These are phyloP conservation scores for Edaphochlamys debaryana DNA, from an alignment of 139 green algal species.

Conservation along the genomic window DNA sequence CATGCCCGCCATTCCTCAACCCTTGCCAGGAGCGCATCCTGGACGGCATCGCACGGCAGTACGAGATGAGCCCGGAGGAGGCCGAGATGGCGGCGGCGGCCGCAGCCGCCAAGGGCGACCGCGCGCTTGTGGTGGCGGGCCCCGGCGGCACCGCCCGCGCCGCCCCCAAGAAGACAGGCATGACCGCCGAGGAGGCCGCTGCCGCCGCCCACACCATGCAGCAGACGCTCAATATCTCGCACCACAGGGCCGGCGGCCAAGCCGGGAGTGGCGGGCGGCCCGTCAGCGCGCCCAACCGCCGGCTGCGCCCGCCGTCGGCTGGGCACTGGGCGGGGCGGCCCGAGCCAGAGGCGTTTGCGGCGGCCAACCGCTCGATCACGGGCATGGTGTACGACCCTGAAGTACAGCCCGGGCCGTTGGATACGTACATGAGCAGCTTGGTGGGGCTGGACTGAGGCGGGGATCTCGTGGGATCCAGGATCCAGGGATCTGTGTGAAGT, in stretches of 20 bases:
- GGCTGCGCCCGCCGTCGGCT: not conserved
- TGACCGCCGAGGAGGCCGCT: not conserved
- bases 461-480: too few species aligned
- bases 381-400: conserved; percentile 26
- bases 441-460: conserved; percentile 3
- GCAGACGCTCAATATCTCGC: too few species aligned
- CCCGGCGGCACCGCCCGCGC: not conserved
- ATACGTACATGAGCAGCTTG: not conserved
- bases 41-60: not conserved
- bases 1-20: too few species aligned
- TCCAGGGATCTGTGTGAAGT: too few species aligned
- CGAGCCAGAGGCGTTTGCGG: not conserved
- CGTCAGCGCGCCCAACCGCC: conserved; percentile 18
- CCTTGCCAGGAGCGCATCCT: conserved; percentile 30
- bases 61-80: not conserved
- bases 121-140: not conserved
- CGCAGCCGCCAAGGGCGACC: not conserved
- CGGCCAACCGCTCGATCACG: not conserved
- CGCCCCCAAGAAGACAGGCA: not conserved
- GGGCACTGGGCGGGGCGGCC: conserved; percentile 24
- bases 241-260: not conserved
- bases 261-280: not conserved
- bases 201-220: not conserved
- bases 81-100: not conserved
- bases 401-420: conserved; percentile 11